Conservation (phyloP, 805 yeast species). For the Schwanniomyces vanrijiae region DNA sequence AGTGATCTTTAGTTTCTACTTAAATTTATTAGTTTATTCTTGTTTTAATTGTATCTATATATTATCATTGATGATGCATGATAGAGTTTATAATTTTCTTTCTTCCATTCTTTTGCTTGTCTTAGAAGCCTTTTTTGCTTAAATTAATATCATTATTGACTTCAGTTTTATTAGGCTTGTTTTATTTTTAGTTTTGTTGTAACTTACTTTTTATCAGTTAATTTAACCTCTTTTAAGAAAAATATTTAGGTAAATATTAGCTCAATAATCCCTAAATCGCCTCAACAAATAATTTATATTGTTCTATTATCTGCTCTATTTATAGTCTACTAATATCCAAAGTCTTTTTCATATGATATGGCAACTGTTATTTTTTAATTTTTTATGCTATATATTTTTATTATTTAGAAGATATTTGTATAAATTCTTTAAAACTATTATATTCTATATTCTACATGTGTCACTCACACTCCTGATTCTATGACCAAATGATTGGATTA, state of each 20-base stretch:
- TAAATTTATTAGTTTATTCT: no score
- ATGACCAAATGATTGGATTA: neutral
- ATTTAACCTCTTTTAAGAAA: constrained; percentile 21
- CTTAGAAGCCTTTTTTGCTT: no score
- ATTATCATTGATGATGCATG: no score
- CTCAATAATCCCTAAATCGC: constrained; percentile 22
- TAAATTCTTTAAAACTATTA: neutral
- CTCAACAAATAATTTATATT: constrained; percentile 26
- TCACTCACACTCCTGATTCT: neutral
- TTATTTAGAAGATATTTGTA: neutral
- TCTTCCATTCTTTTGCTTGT: no score
- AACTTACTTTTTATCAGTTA: constrained; percentile 18
- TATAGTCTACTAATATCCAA: constrained; percentile 19
- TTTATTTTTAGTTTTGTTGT: neutral
- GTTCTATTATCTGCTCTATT: constrained; percentile 30
- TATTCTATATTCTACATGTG: neutral
- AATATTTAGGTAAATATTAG: constrained; percentile 26
- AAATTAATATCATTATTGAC: no score
- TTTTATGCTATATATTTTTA: constrained; percentile 12
- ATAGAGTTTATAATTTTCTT: no score
- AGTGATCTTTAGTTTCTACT: no score
- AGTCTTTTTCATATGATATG: constrained; percentile 19
- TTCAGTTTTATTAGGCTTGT: no score
- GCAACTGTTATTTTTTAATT: constrained; percentile 22
- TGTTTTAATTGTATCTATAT: no score